phyloP scores from a whole-genome alignment of 75 land plant species.

The Cryptomeria japonica region DNA sequence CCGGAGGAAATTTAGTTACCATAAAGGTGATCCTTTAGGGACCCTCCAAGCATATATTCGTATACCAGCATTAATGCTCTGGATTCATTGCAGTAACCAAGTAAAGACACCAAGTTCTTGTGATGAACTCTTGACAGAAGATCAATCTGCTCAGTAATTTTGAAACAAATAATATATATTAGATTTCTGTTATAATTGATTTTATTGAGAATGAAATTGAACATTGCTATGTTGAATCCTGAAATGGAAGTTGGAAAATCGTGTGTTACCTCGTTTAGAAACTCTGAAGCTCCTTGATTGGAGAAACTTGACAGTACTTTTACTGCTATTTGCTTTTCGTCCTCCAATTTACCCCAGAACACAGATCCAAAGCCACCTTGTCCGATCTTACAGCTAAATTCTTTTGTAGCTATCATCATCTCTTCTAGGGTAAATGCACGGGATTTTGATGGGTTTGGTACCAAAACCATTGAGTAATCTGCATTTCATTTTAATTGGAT shows the following conservation, averaged over 20 bases:
- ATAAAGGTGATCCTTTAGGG: constrained; percentile 38
- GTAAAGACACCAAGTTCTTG: constrained; percentile 27
- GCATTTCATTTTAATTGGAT: too few species aligned
- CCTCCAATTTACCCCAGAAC: constrained; percentile 28
- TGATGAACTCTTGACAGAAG: constrained; percentile 21
- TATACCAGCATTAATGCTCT: constrained; percentile 38
- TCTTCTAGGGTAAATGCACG: constrained; percentile 35
- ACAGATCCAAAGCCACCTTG: constrained; percentile 58
- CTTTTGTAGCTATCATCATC: constrained; percentile 40
- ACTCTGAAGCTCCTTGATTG: constrained; percentile 44
- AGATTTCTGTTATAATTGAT: not conserved
- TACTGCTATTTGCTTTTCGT: constrained; percentile 42
- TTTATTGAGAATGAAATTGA: not conserved
- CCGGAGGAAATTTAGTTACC: constrained; percentile 2
- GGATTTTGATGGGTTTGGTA: not conserved
- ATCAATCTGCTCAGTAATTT: constrained; percentile 8
- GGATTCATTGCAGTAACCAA: constrained; percentile 37
- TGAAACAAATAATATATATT: too few species aligned
- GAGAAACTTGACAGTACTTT: constrained; percentile 38
- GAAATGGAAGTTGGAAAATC: not conserved
- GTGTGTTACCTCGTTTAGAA: constrained; percentile 46
- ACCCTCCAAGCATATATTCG: constrained; percentile 44
- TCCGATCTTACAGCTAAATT: constrained; percentile 45
- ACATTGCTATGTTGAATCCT: not conserved
- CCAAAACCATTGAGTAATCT: not conserved